Base-by-base conservation (phyloP, 371 early-diverging fungal species). In the Capillidium rhysosporum region DNA sequence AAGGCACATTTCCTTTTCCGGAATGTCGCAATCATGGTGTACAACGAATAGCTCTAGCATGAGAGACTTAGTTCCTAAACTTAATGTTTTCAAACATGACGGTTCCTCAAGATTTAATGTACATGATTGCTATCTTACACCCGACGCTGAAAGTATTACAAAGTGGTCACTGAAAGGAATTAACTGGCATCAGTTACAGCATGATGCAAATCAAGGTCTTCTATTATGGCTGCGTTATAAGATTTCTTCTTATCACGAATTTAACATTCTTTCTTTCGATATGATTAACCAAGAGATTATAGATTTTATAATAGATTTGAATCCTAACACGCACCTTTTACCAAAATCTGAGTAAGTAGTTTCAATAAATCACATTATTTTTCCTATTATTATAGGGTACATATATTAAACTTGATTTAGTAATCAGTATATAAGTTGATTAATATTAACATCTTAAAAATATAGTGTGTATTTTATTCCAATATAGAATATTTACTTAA, bases 231-330 rank as follows among this genome's bases (percentile, higher is more conserved):
- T 51, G 14, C 23, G 21, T 2, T 18, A 43, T 7, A 43, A 43
- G 21, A 43, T 21, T 18, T 14, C 29, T 2, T 18, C 10, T n/a
- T 8, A 29, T 23, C 34, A 51, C 34, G 7, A 23, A 9, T 34
- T 51, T 18, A 51, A 51, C 28, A 38, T 38, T 10, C 10, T 51
- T 34, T 51, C 23, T 14, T 29, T 51, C 3, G 51, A 51, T 39
- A 51, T 51, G 51, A 18, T 51, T n/a, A 38, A 51, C 28, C 51
- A 51, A 34, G 51, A 51, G 20, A 29, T 51, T 18, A 51, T 51
- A 7, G 51, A 51, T 18, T 51, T 51, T 23, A 29, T 51, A 12
- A 51, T 51, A 34, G 18, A 20, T 21, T 20, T 51, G 30, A 51
- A 51, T 18, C 38, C 51, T 31, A 29, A 47, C 34, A 34, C 12